Base-by-base conservation (phyloP, 2,329 filamentous ascomycete species). In the Microthyrium microscopicum region DNA sequence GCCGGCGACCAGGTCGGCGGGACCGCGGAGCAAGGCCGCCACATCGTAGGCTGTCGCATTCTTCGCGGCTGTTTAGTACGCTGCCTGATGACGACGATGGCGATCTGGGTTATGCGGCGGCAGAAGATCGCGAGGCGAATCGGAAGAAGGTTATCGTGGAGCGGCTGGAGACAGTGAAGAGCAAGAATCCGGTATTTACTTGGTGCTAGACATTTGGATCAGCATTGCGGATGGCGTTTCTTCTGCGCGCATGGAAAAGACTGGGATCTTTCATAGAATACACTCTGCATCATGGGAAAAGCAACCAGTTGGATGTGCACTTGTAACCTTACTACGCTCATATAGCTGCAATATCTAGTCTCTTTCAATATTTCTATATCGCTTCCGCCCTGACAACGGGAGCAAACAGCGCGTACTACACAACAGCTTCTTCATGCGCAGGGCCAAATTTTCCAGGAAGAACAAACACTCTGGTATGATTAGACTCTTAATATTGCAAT, bases 81-180 rank as follows among this genome's bases (percentile, higher is more conserved):
- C n/a, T n/a, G n/a, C n/a, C n/a, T n/a, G 80, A 84, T 44, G 80
- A 91, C 44, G 64, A 84, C 5, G 85, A 93, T 47, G 89, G 89
- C 1, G 89, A 98, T 55, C 60, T 98, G 19, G 89, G 89, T 7
- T 98, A 92, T 56, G 83, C 85, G 8, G 87, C 85, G 1, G 89
- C 89, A 0, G 82, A 87, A 52, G 89, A 83, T 18, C 83, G 92
- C 71, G 89, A 95, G 55, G 81, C 81, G 9, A 81, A 84, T 47
- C 75, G 79, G 52, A 71, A 85, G 46, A 92, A 89, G 56, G 89
- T 98, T 30, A 95, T 98, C 62, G 85, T 98, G 30, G 89, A 98
- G 63, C 68, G 89, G 41, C 60, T 98, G 38, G 89, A 98, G 62
- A 80, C 87, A 39, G 89, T 98, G 40, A 95, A 95, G 66, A 82